A percentile compares a stretch with the other conserved stretches of the same genome.
phyloP scores from a whole-genome alignment of 2,329 filamentous ascomycete genomes.

The Mycosphaerella arachidis region DNA sequence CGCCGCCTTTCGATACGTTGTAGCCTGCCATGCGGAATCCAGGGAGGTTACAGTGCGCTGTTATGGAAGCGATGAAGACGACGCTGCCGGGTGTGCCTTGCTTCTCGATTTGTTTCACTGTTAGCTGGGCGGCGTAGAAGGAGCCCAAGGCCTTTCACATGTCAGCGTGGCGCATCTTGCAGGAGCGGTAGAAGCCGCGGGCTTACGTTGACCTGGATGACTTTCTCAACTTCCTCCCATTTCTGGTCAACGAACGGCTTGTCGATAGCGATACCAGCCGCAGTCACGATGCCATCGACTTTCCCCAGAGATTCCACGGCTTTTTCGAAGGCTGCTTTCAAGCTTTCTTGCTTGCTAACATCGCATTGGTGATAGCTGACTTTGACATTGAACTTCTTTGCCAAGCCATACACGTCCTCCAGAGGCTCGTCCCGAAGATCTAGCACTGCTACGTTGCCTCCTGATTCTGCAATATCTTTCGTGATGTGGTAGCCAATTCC shows the following conservation, averaged over 20 bases:
- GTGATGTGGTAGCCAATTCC: conserved; percentile 27
- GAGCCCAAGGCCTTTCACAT: conserved; percentile 28
- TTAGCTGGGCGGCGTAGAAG: conserved; percentile 33
- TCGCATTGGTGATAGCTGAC: conserved; percentile 34
- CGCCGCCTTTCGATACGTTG: conserved; percentile 30
- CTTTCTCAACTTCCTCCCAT: conserved; percentile 29
- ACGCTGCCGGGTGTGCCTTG: conserved; percentile 35
- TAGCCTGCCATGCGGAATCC: conserved; percentile 33
- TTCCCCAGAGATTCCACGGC: conserved; percentile 22
- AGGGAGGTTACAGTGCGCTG: conserved; percentile 32
- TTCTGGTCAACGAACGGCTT: conserved; percentile 28
- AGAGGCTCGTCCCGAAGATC: conserved; percentile 49
- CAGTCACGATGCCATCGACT: conserved; percentile 29
- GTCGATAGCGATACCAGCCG: conserved; percentile 30
- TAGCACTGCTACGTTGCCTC: conserved; percentile 53
- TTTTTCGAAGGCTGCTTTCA: conserved; percentile 24
- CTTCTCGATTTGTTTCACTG: conserved; percentile 33
- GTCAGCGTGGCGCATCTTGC: not conserved
- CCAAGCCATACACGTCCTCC: conserved; percentile 25
- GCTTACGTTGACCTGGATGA: conserved; percentile 36
- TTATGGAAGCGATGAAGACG: conserved; percentile 35
- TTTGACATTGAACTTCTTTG: conserved; percentile 60
- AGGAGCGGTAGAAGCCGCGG: not conserved
- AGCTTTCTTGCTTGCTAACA: conserved; percentile 31
- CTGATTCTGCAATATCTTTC: conserved; percentile 27